These are phyloP conservation scores for Aspergillus floridensis DNA, from an alignment of 2,329 filamentous ascomycete species.

Conservation along the genomic window DNA sequence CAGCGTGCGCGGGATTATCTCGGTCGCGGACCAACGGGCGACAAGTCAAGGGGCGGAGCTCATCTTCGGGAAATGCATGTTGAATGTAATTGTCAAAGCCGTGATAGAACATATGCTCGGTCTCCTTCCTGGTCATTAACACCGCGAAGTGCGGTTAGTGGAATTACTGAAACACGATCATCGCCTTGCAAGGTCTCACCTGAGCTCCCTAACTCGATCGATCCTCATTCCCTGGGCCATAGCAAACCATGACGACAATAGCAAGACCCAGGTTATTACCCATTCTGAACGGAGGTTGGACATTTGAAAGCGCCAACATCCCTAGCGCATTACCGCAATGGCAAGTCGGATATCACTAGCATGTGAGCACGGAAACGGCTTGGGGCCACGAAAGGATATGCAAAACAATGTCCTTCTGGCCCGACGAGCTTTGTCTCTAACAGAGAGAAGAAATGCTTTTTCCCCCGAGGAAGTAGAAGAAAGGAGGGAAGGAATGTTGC, in stretches of 20 bases:
- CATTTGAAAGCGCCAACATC: conserved; percentile 40
- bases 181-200: conserved; percentile 24
- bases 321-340: conserved; percentile 41
- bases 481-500: not conserved
- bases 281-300: conserved; percentile 33
- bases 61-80: conserved; percentile 93
- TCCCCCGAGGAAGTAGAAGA: conserved; percentile 5
- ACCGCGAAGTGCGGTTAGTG: not conserved
- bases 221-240: conserved; percentile 36
- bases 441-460: conserved; percentile 1
- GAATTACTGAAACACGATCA: not conserved
- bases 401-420: conserved; percentile 24
- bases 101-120: conserved; percentile 84
- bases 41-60: conserved; percentile 84
- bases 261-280: conserved; percentile 33
- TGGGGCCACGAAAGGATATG: conserved; percentile 17
- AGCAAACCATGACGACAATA: conserved; percentile 37
- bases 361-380: conserved; percentile 22
- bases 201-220: conserved; percentile 35
- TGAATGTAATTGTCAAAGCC: conserved; percentile 94
- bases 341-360: conserved; percentile 22
- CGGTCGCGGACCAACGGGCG: conserved; percentile 78
- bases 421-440: conserved; percentile 17
- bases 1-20: conserved; percentile 73
- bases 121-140: conserved; percentile 39